Evolutionary conservation across 441 rosid genomes (phyloP).

Genomic region (Pelargonium fulgidum): DNA sequence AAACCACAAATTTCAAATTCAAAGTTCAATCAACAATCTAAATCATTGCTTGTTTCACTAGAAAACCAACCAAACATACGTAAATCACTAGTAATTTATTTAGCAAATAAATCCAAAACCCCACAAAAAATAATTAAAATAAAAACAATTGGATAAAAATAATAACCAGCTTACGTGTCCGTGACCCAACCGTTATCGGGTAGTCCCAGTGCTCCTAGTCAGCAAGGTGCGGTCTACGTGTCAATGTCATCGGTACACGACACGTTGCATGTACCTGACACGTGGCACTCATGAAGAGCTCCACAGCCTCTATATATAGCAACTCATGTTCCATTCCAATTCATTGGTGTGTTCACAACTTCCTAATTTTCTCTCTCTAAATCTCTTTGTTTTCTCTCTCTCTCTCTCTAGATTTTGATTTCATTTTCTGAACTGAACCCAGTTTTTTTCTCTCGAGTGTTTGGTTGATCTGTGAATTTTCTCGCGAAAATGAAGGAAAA

Average conservation of each 20-base stretch:
- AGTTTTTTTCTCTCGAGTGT: neutral
- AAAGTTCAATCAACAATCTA: too few relatives aligned
- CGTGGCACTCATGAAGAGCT: constrained; percentile 13
- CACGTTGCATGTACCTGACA: neutral
- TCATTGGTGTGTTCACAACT: neutral
- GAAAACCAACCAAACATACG: too few relatives aligned
- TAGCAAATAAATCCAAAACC: too few relatives aligned
- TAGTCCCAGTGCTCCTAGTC: neutral
- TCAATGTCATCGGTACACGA: neutral
- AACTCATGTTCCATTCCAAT: neutral
- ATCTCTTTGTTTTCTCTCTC: neutral
- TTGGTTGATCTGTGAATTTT: neutral
- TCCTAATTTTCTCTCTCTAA: neutral
- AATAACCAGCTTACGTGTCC: neutral
- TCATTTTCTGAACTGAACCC: too few relatives aligned
- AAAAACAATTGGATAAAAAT: neutral
- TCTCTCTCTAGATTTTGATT: neutral
- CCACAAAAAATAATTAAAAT: too few relatives aligned
- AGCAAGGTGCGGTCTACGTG: constrained; percentile 22
- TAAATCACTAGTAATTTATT: too few relatives aligned
- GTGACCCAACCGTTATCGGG: neutral
- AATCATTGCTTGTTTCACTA: too few relatives aligned
- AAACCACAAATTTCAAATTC: too few relatives aligned
- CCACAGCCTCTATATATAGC: neutral
- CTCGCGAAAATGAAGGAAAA: constrained; percentile 41